A percentile compares a stretch with the other conserved stretches of the same genome.
phyloP scores from a whole-genome alignment of 2,329 filamentous ascomycete genomes.

The Xylariaceae sp. region DNA sequence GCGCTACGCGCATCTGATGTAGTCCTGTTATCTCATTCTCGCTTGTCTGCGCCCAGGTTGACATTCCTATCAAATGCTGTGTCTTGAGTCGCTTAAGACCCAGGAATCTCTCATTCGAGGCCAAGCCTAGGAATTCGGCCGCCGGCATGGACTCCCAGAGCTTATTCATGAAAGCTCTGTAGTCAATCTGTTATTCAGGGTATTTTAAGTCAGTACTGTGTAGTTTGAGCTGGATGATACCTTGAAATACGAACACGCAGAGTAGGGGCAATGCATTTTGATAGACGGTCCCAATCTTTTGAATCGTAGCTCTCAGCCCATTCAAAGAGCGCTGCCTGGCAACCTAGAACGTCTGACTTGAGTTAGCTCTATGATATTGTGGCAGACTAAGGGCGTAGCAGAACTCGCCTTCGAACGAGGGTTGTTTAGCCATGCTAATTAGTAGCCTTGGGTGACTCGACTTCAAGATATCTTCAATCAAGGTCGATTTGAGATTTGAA shows the following conservation, averaged over 20 bases:
- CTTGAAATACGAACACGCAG: not conserved
- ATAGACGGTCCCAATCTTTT: slow-evolving; percentile 12
- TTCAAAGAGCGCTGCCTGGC: slow-evolving; percentile 12
- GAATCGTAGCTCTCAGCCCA: slow-evolving; percentile 23
- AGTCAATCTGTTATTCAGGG: slow-evolving; percentile 37
- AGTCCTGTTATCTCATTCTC: slow-evolving; percentile 57
- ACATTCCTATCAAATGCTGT: slow-evolving; percentile 63
- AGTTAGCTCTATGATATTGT: too few relatives aligned
- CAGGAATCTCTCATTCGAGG: slow-evolving; percentile 58
- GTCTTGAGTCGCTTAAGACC: slow-evolving; percentile 61
- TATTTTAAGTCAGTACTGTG: not conserved
- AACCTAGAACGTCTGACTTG: slow-evolving; percentile 7
- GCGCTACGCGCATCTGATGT: slow-evolving; percentile 65
- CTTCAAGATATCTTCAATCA: too few relatives aligned
- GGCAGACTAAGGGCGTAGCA: too few relatives aligned
- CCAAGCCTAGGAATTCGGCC: slow-evolving; percentile 59
- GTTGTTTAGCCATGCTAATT: not conserved
- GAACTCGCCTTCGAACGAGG: not conserved
- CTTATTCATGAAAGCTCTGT: slow-evolving; percentile 54
- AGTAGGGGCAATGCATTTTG: slow-evolving; percentile 8
- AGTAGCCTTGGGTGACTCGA: too few relatives aligned
- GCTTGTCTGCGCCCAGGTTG: slow-evolving; percentile 56
- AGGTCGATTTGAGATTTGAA: too few relatives aligned
- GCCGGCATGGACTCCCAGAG: slow-evolving; percentile 63
- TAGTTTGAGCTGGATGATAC: not conserved